Percentiles rank a stretch among this genome's conserved stretches.
phyloP scores from a whole-genome alignment of 148 eudicot species.

The Silene conica region DNA sequence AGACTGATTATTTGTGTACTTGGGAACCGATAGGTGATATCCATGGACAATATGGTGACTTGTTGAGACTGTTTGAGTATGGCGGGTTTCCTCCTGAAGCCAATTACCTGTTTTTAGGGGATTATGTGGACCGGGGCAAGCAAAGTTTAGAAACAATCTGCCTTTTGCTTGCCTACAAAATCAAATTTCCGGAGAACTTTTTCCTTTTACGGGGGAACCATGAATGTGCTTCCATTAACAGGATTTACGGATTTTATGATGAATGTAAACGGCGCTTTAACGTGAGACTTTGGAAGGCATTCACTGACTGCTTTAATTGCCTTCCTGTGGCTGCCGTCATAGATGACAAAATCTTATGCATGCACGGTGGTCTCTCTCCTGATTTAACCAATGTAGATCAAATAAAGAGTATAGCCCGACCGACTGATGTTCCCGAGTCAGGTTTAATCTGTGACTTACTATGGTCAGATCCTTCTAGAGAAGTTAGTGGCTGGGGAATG shows the following conservation, averaged over 20 bases:
- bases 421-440: constrained; percentile 69
- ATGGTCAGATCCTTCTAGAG: constrained; percentile 82
- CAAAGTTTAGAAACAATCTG: constrained; percentile 74
- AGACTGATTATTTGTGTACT: constrained; percentile 11
- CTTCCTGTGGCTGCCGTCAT: constrained; percentile 78
- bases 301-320: constrained; percentile 68
- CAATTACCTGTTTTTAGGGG: constrained; percentile 68
- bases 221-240: constrained; percentile 63
- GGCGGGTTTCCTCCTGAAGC: constrained; percentile 81
- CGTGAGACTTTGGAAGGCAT: constrained; percentile 66
- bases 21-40: constrained; percentile 54
- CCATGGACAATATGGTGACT: constrained; percentile 74
- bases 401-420: constrained; percentile 53
- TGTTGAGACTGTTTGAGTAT: constrained; percentile 71
- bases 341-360: constrained; percentile 74
- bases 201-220: constrained; percentile 68
- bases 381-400: constrained; percentile 57
- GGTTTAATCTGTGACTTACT: constrained; percentile 71
- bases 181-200: constrained; percentile 68
- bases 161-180: constrained; percentile 65
- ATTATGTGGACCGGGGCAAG: constrained; percentile 71
- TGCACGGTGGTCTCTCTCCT: constrained; percentile 83
- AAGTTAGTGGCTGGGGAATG: constrained; percentile 69
- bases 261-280: constrained; percentile 75
- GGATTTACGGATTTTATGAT: constrained; percentile 71